Conservation (phyloP, 164 flowering plant genomes). For the Vitis cinerea region DNA sequence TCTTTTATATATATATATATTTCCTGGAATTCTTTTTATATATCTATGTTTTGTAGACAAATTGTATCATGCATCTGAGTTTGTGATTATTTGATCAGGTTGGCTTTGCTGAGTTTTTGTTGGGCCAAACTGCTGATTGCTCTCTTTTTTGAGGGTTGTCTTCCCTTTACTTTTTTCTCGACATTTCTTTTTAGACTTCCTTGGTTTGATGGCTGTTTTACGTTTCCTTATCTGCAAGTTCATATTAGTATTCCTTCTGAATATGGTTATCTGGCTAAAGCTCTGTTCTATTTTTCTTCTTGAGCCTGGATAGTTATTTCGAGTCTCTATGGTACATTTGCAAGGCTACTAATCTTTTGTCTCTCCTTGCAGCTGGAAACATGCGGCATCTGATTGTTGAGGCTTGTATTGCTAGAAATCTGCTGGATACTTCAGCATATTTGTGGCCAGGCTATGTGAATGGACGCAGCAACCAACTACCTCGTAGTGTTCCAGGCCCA, state of each 20-base stretch:
- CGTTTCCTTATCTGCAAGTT: too few species aligned
- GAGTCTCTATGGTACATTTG: background rate
- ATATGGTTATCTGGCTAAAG: too few species aligned
- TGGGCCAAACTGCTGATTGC: too few species aligned
- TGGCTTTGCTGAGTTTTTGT: background rate
- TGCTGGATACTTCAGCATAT: slow-evolving; percentile 88
- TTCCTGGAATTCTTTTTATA: too few species aligned
- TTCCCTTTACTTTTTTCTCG: too few species aligned
- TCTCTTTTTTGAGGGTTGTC: too few species aligned
- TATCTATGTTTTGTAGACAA: too few species aligned
- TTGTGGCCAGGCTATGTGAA: slow-evolving; percentile 94
- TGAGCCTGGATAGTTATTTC: too few species aligned
- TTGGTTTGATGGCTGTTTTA: too few species aligned
- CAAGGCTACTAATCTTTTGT: slow-evolving; percentile 2
- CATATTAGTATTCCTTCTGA: too few species aligned
- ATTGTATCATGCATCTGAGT: background rate
- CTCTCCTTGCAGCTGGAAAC: slow-evolving; percentile 77
- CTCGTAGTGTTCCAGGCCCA: slow-evolving; percentile 56
- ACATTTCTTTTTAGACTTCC: too few species aligned
- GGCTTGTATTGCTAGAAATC: slow-evolving; percentile 88
- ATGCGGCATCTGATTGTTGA: slow-evolving; percentile 91
- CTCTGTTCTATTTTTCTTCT: background rate
- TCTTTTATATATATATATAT: background rate
- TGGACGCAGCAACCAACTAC: slow-evolving; percentile 58
- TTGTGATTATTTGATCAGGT: background rate